phyloP scores from a whole-genome alignment of 2,329 filamentous ascomycete species.

The Colletotrichum chlorophyti region DNA sequence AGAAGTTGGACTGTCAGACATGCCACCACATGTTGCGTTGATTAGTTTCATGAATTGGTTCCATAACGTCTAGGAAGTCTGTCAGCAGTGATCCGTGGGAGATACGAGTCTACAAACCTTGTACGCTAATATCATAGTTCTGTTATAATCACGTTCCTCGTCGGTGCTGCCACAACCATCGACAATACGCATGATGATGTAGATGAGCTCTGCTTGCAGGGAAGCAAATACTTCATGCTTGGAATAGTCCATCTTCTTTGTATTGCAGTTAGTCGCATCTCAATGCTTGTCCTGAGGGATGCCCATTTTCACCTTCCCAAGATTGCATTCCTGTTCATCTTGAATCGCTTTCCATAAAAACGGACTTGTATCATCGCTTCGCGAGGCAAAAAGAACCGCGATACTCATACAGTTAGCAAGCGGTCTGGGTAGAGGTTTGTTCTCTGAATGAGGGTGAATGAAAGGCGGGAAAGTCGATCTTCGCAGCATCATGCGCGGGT shows the following conservation, averaged over 20 bases:
- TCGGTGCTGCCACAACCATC: background rate
- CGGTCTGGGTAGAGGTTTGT: conserved; percentile 7
- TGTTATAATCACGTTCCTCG: conserved; percentile 3
- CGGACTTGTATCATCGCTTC: conserved; percentile 3
- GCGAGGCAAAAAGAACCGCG: conserved; percentile 6
- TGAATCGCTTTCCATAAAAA: conserved; percentile 20
- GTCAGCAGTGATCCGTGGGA: too few species aligned
- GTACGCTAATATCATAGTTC: conserved; percentile 13
- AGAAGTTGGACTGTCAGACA: background rate
- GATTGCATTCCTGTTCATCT: conserved; percentile 8
- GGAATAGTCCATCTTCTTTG: background rate
- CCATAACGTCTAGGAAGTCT: background rate
- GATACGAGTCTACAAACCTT: too few species aligned
- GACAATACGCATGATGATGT: conserved; percentile 24
- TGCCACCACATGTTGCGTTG: background rate
- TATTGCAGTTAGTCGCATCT: background rate
- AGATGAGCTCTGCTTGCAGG: conserved; percentile 19
- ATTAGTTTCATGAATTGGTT: background rate
- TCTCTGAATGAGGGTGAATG: conserved; percentile 15
- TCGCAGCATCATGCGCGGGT: conserved; percentile 24
- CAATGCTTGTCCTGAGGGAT: background rate
- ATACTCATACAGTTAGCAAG: conserved; percentile 24
- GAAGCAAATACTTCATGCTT: conserved; percentile 12
- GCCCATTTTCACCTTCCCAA: background rate
- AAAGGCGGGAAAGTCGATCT: conserved; percentile 24